Base-by-base conservation (phyloP, 495 filamentous ascomycete species). In the Astrocystis sublimbata region DNA sequence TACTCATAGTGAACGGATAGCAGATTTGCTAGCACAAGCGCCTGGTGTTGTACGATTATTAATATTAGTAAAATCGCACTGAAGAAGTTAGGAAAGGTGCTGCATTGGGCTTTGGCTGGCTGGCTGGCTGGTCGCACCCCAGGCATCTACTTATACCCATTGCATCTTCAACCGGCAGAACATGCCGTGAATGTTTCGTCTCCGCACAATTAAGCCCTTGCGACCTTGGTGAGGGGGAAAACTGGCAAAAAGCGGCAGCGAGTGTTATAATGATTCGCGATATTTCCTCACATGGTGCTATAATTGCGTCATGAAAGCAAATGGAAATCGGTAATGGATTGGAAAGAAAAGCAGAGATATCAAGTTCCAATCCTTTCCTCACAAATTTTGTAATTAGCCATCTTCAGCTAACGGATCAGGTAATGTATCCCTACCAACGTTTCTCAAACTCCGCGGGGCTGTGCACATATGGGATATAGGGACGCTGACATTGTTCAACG, bases 271-370 rank as follows among this genome's bases (percentile, higher is more conserved):
- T 28, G n/a, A 26, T 17, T 41, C 30, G 52, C 52, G 23, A 15
- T 19, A 30, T 56, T 31, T 42, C 36, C 36, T 49, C 38, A 54
- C 51, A 54, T 54, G 35, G 0, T 40, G 21, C 33, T 40, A 41
- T 21, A 26, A 56, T 56, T 57, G 54, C 54, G 54, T 57, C 36
- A 57, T 57, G 38, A 23, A 35, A 40, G 15, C 12, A 28, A 26
- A 24, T 45, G 13, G 26, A 23, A 26, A 15, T 24, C 17, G 2
- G 7, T 2, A 19, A 21, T 30, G 17, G 49, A 21, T n/a, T 23
- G 8, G 47, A 19, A 8, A 15, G 23, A 47, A 28, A 49, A n/a
- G 17, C 2, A 3, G 12, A 49, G 45, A 24, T 12, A 10, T 6
- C 15, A 15, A 49, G 7, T 4, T 4, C 30, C 13, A 8, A 26